Conservation (phyloP, 2,329 filamentous ascomycete genomes). For the Aphanoascus verrucosus region DNA sequence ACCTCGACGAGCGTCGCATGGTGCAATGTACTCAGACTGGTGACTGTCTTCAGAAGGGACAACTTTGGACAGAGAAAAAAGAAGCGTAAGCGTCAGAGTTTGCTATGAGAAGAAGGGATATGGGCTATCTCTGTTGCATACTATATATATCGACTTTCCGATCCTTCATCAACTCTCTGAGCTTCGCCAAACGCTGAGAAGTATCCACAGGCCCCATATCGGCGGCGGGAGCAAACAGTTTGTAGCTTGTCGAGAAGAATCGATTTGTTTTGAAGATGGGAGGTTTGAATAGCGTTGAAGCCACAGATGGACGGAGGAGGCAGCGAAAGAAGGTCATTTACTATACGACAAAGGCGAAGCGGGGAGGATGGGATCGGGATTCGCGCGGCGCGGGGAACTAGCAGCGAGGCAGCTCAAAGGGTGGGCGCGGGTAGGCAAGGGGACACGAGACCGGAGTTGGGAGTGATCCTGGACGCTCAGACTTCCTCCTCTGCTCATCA, state of each 20-base stretch:
- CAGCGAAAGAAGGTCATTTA: slow-evolving; percentile 21
- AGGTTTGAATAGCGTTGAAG: slow-evolving; percentile 12
- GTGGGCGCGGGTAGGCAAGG: slow-evolving; percentile 10
- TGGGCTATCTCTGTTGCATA: slow-evolving; percentile 38
- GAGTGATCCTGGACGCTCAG: too few species aligned
- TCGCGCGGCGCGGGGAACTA: background rate
- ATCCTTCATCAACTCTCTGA: slow-evolving; percentile 79
- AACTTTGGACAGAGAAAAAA: slow-evolving; percentile 45
- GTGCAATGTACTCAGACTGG: slow-evolving; percentile 94
- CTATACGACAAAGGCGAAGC: background rate
- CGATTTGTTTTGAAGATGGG: slow-evolving; percentile 21
- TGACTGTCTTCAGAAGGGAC: slow-evolving; percentile 95
- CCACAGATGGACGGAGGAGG: slow-evolving; percentile 7
- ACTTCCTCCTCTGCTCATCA: background rate
- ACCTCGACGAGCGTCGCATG: slow-evolving; percentile 81
- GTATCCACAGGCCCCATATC: slow-evolving; percentile 75
- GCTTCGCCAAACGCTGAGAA: slow-evolving; percentile 58
- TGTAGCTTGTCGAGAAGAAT: slow-evolving; percentile 31
- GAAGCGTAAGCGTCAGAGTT: slow-evolving; percentile 28
- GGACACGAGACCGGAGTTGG: background rate
- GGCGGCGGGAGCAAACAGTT: slow-evolving; percentile 32
- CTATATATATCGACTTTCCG: slow-evolving; percentile 84
- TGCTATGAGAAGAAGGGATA: slow-evolving; percentile 5
- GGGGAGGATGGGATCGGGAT: background rate
- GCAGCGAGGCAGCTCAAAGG: background rate